Conservation (phyloP, 805 yeast species). For the Nadsonia fulvescens region DNA sequence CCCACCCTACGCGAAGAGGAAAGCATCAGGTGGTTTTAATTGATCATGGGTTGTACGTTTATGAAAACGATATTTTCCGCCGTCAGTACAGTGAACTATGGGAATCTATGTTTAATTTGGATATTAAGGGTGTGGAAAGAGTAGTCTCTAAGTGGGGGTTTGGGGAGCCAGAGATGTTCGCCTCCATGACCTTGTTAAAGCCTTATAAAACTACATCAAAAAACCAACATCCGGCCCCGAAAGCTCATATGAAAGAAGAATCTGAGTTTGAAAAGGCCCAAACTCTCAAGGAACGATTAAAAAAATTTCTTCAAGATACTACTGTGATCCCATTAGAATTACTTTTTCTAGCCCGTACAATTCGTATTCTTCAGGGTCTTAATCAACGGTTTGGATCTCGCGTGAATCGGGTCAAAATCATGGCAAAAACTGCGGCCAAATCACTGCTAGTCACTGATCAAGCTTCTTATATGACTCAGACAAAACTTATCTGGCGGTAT, state of each 20-base stretch:
- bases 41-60: slow-evolving; percentile 60
- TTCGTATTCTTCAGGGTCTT: slow-evolving; percentile 57
- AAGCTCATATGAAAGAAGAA: slow-evolving; percentile 28
- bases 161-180: slow-evolving; percentile 42
- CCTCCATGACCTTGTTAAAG: slow-evolving; percentile 34
- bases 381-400: slow-evolving; percentile 54
- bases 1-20: slow-evolving; percentile 7
- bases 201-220: slow-evolving; percentile 20
- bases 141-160: slow-evolving; percentile 53
- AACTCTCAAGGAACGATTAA: slow-evolving; percentile 29
- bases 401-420: slow-evolving; percentile 47
- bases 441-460: too few species aligned
- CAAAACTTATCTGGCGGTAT: too few species aligned
- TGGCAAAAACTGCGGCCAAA: slow-evolving; percentile 51
- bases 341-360: slow-evolving; percentile 47
- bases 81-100: slow-evolving; percentile 43
- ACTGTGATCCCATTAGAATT: slow-evolving; percentile 49
- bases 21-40: slow-evolving; percentile 36
- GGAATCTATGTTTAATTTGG: slow-evolving; percentile 39
- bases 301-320: slow-evolving; percentile 39
- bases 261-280: slow-evolving; percentile 29
- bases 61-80: slow-evolving; percentile 32
- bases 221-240: slow-evolving; percentile 23
- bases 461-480: too few species aligned
- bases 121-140: slow-evolving; percentile 27